Evolutionary conservation across 371 early-diverging fungal species (phyloP), one percentile per base, ranked within the genome.

Genomic region (Globomyces sp.): DNA sequence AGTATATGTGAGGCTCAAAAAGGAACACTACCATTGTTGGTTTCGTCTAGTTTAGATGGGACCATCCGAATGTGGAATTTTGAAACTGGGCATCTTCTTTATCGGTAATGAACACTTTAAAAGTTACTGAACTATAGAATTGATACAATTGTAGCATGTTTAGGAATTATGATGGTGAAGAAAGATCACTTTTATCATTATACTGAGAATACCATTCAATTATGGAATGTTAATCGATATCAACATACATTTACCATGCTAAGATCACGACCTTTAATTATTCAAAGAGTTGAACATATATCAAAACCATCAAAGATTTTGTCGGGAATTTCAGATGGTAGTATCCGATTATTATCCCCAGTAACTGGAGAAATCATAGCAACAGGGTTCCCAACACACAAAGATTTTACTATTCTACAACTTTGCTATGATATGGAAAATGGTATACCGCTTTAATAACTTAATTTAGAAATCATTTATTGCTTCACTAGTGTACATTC

Each of bases 21-120:
- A 40, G 70, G 68, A 42, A 63, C 70, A 1, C 11, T 67, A 1
- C 78, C 78, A 4, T 41, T 75, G 34, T 58, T 81, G 24, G 48
- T 81, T 39, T 73, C 75, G 8, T 63, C 70, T 37, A 70, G 71
- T 4, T 58, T 78, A 77, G 99, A 99, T 71, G 85, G 90, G 40
- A 96, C 96, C 0, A 85, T 99, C n/a, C 84, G 91, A 67, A 90
- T 99, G 53, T 99, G 99, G 99, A 92, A 96, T 78, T 91, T 93
- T 73, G 90, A 92, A 55, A 90, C 89, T 2, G 98, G 95, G 42
- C 77, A 88, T 45, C 90, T 91, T 45, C 36, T 75, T 2, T 77
- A 76, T 60, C 50, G 81, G 42, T 69, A 76, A 34, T 68, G 74
- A 66, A 77, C 80, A 4, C 59, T 68, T 34, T 44, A 50, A 42